phyloP scores from a whole-genome alignment of 495 filamentous ascomycete species.

The Aspergillus avenaceus region DNA sequence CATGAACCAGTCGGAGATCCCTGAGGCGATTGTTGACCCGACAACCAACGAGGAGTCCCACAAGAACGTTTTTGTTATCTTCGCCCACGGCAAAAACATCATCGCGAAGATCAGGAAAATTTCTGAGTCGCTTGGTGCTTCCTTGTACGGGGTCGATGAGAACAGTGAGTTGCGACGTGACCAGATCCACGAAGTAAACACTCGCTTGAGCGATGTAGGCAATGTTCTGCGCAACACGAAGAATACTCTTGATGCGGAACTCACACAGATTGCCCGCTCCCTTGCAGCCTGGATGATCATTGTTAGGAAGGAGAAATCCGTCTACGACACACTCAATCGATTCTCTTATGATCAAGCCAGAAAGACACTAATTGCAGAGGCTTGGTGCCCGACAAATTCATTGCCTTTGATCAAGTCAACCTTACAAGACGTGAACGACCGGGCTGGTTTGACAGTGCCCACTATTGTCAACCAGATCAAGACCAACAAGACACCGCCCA shows the following conservation, averaged over 20 bases:
- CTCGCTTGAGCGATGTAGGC: conserved; percentile 78
- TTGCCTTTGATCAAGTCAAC: conserved; percentile 91
- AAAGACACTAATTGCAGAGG: conserved; percentile 95
- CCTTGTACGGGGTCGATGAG: conserved; percentile 94
- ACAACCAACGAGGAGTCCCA: conserved; percentile 81
- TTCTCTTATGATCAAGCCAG: conserved; percentile 95
- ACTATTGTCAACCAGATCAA: conserved; percentile 96
- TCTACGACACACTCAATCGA: conserved; percentile 93
- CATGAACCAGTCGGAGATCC: conserved; percentile 99
- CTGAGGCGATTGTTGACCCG: conserved; percentile 90
- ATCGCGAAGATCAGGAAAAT: conserved; percentile 98
- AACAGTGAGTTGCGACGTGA: conserved; percentile 90
- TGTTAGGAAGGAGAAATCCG: conserved; percentile 95
- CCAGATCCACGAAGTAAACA: conserved; percentile 96
- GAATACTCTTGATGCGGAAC: conserved; percentile 86
- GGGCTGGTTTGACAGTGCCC: conserved; percentile 88
- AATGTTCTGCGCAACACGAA: conserved; percentile 96
- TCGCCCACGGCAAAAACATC: conserved; percentile 97
- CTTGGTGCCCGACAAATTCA: conserved; percentile 91
- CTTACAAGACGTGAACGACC: conserved; percentile 92
- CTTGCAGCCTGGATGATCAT: conserved; percentile 95
- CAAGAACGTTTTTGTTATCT: conserved; percentile 99
- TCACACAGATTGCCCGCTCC: conserved; percentile 85
- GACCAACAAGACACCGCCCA: conserved; percentile 94
- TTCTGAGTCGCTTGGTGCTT: conserved; percentile 91